Evolutionary conservation across 352 stramenopile genomes (phyloP), one percentile per base, ranked within the genome.

Genomic region (Pythium graminicola): DNA sequence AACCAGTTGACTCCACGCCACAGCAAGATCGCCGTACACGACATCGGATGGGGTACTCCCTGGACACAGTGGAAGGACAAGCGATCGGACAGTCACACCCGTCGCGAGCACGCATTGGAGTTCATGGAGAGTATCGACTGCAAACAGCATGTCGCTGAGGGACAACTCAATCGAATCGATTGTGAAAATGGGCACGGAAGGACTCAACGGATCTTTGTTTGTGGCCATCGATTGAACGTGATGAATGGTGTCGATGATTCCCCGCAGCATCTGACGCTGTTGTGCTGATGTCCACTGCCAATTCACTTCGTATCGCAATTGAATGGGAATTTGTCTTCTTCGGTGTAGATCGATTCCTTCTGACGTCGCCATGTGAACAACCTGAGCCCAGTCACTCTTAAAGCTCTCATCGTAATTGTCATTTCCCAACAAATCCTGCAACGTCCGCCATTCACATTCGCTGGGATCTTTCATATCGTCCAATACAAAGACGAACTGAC

Each of bases 341-440:
- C 2, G 32, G 23, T n/a, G 8, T 27, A 35, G 7, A 23, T 49
- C 26, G 6, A 49, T 17, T 8, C 44, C 20, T 8, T 51, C 28
- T 16, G 27, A 27, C n/a, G 28, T 19, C 8, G 31, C 44, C 6
- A 40, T 22, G 4, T 6, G 7, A 7, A 26, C 28, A 3, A 31
- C 44, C 9, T 41, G 4, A 17, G n/a, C 20, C 24, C 27, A 41
- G 9, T 51, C 44, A 1, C 10, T 20, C 17, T 20, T n/a, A 14
- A 51, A 51, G 7, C 19, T 19, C 7, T 41, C 4, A 20, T 29
- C 20, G 44, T 40, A 41, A 8, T 20, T 20, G 13, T 40, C 2
- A n/a, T 41, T 31, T 23, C 44, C 44, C 26, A 51, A 27, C 28
- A 51, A 22, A 16, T 41, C 17, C 28, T 41, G 16, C 27, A 51